Evolutionary conservation across 2,329 filamentous ascomycete species (phyloP), one percentile per base, ranked within the genome.

Genomic region (Monilinia polystroma): DNA sequence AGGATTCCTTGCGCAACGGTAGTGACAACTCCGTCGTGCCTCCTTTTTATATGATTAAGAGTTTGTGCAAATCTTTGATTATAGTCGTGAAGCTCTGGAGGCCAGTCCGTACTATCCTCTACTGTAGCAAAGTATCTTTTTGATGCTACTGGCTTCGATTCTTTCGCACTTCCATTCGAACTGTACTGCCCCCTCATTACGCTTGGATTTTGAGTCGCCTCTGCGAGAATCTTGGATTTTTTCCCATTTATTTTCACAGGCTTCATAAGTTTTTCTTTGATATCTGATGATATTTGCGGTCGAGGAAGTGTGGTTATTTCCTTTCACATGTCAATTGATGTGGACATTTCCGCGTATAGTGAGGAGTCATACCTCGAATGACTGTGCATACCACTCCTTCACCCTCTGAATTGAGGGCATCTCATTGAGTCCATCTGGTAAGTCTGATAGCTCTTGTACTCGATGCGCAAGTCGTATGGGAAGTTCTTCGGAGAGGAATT

Each of bases 341-440:
- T 26, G 11, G 43, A 51, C 6, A 20, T 63, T 56, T 69, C 56
- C 70, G 11, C 57, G 29, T 49, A 51, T 43, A 45, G 49, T 29
- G 41, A 52, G 45, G 64, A 43, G 45, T 51, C 85, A 74, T 85
- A 97, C 93, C 87, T 99, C 95, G 76, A 99, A 99, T 63, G 95
- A 99, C 81, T 99, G 95, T 71, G 94, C 95, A 79, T 99, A 99
- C 95, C 95, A 99, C 76, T 98, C 93, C 78, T 93, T 90, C 72
- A 99, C 95, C 76, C 90, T 92, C 78, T 90, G 89, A 72, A 99
- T 97, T 14, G 95, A 98, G 51, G 93, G 92, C 95, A 99, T 98
- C 73, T 98, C 93, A 78, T 92, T 97, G 69, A 99, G 86, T 66
- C 95, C 95, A 84, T 99, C 95, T 47, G 95, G 95, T 2, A 99